These are phyloP conservation scores for Yamadazyma oceani DNA, from an alignment of 1,139 yeast genomes.

Conservation along the genomic window DNA sequence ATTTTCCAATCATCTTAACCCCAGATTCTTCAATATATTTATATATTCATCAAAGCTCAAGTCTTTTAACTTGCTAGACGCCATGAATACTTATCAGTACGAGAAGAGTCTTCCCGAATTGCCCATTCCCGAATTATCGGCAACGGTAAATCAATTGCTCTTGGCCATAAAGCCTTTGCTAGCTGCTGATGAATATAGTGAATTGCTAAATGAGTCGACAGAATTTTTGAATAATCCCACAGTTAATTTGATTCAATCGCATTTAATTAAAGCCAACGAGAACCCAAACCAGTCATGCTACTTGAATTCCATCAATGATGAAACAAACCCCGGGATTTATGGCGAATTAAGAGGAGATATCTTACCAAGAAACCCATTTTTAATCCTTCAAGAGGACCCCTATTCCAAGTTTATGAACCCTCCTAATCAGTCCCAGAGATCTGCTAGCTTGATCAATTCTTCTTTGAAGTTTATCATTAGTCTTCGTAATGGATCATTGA, in stretches of 20 bases:
- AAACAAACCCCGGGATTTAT: conserved; percentile 60
- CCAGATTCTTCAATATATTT: no score
- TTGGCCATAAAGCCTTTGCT: conserved; percentile 52
- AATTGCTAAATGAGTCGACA: conserved; percentile 40
- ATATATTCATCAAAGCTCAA: no score
- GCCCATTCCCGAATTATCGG: conserved; percentile 53
- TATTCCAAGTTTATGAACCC: conserved; percentile 53
- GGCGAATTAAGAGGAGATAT: conserved; percentile 66
- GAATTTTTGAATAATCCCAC: conserved; percentile 43
- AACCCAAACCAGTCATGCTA: conserved; percentile 50
- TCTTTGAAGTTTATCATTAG: conserved; percentile 64
- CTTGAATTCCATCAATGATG: conserved; percentile 59
- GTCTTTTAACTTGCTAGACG: no score
- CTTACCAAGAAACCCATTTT: conserved; percentile 73
- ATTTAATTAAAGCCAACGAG: conserved; percentile 44
- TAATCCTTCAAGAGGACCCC: conserved; percentile 73
- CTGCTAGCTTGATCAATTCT: conserved; percentile 65
- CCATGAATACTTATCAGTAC: conserved; percentile 20
- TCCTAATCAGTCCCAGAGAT: conserved; percentile 65
- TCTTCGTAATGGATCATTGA: conserved; percentile 51
- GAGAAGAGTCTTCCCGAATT: conserved; percentile 40
- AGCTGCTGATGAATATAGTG: conserved; percentile 41
- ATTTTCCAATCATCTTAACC: no score
- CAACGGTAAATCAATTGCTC: conserved; percentile 49
- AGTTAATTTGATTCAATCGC: conserved; percentile 52